phyloP scores from a whole-genome alignment of 495 filamentous ascomycete species.

The Xylaria telfairii region DNA sequence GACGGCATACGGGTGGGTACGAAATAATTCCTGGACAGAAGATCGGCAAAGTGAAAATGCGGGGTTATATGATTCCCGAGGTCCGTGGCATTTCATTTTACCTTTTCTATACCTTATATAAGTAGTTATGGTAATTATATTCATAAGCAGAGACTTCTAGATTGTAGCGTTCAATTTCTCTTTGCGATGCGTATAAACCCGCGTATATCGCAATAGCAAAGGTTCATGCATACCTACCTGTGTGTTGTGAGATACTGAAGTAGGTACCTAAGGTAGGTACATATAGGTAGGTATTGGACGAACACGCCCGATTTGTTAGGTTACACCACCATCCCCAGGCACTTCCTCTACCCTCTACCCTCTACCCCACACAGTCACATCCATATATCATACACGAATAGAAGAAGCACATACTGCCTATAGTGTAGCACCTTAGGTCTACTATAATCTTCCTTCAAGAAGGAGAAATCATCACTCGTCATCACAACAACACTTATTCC shows the following conservation, averaged over 20 bases:
- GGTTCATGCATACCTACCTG: no score
- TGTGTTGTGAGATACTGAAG: no score
- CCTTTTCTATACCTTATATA: background rate
- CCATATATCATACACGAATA: no score
- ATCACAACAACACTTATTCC: constrained; percentile 1
- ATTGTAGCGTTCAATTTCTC: background rate
- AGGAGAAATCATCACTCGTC: background rate
- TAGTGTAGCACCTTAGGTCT: background rate
- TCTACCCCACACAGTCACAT: no score
- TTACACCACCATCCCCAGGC: no score
- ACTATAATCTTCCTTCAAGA: background rate
- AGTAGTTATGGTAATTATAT: background rate
- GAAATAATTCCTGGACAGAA: background rate
- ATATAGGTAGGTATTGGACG: no score
- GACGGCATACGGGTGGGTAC: background rate
- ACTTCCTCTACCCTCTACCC: no score
- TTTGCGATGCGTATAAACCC: background rate
- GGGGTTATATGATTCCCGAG: background rate
- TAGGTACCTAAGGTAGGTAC: no score
- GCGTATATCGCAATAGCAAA: no score
- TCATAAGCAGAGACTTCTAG: background rate
- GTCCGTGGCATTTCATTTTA: background rate
- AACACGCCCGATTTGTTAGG: no score
- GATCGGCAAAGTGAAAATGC: background rate
- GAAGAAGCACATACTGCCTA: no score